A percentile compares a stretch with the other conserved stretches of the same genome.
Conservation (phyloP, 1,284 basidiomycete species). For the Ustilago hordei region DNA sequence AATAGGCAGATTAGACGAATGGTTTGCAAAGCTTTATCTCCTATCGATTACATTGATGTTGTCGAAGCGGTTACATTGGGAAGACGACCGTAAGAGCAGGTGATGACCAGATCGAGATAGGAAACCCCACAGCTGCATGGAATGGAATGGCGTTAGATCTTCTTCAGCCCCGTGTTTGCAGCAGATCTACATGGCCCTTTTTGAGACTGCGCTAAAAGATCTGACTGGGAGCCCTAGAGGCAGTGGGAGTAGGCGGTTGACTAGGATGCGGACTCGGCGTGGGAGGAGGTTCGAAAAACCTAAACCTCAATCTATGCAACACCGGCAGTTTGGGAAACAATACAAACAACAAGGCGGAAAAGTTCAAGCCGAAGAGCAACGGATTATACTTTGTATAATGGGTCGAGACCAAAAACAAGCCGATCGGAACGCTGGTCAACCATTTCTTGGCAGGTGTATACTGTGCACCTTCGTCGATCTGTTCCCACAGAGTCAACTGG, state of each 20-base stretch:
- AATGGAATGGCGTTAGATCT: background rate
- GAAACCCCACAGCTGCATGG: background rate
- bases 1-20: background rate
- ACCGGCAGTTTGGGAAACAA: conserved; percentile 96
- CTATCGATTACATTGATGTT: background rate
- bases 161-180: too few species aligned
- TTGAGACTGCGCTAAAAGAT: conserved; percentile 6
- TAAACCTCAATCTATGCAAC: conserved; percentile 64
- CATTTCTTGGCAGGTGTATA: conserved; percentile 99
- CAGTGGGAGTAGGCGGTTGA: conserved; percentile 56
- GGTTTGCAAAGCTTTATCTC: background rate
- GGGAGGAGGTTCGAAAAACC: conserved; percentile 41
- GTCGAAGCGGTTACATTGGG: background rate
- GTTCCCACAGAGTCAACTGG: conserved; percentile 97
- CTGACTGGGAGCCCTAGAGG: conserved; percentile 34
- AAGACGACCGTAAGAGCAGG: too few species aligned
- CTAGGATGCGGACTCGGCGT: conserved; percentile 53
- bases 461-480: conserved; percentile 98
- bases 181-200: too few species aligned
- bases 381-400: conserved; percentile 89
- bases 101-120: background rate
- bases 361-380: conserved; percentile 90
- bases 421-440: conserved; percentile 90
- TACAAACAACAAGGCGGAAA: conserved; percentile 83
- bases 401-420: conserved; percentile 94